A percentile compares a stretch with the other conserved stretches of the same genome.
Evolutionary conservation across 257 asterid genomes (phyloP).

Genomic region (Solanum tarapatanum): DNA sequence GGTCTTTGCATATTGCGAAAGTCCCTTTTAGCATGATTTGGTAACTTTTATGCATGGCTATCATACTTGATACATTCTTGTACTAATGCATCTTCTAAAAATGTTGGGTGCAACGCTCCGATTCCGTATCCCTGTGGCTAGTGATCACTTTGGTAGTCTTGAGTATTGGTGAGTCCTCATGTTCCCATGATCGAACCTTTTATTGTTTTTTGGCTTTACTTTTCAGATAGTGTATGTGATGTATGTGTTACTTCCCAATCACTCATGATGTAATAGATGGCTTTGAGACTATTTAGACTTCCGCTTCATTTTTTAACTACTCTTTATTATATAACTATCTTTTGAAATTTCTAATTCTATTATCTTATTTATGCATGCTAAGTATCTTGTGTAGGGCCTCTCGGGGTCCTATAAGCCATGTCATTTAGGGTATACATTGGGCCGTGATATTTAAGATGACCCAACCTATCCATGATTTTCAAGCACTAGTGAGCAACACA

Average conservation of each 20-base stretch:
- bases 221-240: not conserved
- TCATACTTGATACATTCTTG: not conserved
- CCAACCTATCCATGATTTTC: too few species aligned
- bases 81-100: not conserved
- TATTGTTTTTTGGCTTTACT: too few species aligned
- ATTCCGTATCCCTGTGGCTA: not conserved
- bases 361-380: too few species aligned
- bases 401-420: too few species aligned
- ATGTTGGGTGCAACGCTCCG: rapidly evolving
- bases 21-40: not conserved
- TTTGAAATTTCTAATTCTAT: too few species aligned
- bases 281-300: too few species aligned
- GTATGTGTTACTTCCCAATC: not conserved
- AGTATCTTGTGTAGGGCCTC: too few species aligned
- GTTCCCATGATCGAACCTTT: not conserved
- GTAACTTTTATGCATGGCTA: not conserved
- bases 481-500: too few species aligned
- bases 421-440: too few species aligned
- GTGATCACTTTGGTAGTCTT: not conserved
- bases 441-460: too few species aligned
- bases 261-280: not conserved
- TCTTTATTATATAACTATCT: too few species aligned
- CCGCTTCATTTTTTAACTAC: too few species aligned
- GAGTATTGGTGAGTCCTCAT: not conserved
- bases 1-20: not conserved